These are phyloP conservation scores for Mollisiaceae sp. DNA, from an alignment of 2,329 filamentous ascomycete species.

Conservation along the genomic window DNA sequence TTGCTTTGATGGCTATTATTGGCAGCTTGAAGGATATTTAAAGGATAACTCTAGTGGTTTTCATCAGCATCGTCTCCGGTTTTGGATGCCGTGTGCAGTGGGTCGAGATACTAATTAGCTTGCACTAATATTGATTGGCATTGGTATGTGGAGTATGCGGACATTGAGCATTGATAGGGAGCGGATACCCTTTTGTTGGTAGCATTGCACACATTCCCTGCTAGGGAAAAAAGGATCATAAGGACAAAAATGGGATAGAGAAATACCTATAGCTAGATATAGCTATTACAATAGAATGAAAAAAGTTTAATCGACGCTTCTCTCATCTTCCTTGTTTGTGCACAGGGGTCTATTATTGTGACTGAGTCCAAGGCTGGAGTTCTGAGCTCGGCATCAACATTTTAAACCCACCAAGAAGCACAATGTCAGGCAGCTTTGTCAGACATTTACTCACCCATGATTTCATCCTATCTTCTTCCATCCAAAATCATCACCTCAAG, in stretches of 20 bases:
- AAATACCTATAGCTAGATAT: background rate
- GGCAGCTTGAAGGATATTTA: conserved; percentile 37
- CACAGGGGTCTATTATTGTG: background rate
- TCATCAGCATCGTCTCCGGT: background rate
- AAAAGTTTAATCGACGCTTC: background rate
- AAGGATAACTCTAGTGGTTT: background rate
- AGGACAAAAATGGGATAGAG: background rate
- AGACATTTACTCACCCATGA: background rate
- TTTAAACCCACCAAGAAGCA: background rate
- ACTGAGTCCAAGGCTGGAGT: background rate
- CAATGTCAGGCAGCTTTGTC: background rate
- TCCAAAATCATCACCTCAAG: background rate
- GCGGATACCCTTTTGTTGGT: conserved; percentile 3
- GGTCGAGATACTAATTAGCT: background rate
- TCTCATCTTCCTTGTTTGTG: background rate
- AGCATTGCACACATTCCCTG: background rate
- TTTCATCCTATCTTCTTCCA: background rate
- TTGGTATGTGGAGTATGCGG: background rate
- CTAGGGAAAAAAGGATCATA: background rate
- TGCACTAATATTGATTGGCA: background rate
- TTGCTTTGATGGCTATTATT: conserved; percentile 37
- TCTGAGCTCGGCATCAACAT: background rate
- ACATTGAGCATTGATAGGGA: background rate
- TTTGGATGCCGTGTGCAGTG: background rate
- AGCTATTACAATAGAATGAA: background rate